These are phyloP conservation scores for Tagetes patula DNA, from an alignment of 129 eudicot species.

Conservation along the genomic window DNA sequence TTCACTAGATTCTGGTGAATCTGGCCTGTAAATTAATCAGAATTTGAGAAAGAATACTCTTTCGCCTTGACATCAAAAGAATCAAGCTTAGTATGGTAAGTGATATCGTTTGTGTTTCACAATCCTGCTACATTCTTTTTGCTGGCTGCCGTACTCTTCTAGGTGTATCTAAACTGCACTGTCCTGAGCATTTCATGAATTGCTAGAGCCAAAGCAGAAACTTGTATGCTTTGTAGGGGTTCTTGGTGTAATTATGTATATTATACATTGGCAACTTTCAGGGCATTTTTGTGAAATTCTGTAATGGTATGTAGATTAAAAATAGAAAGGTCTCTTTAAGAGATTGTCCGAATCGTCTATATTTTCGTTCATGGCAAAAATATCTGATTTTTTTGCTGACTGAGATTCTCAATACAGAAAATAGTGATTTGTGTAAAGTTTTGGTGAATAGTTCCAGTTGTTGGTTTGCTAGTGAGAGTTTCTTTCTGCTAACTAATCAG, in stretches of 20 bases:
- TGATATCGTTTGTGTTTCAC: neutral
- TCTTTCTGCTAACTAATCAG: neutral
- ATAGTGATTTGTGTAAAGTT: neutral
- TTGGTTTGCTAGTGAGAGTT: neutral
- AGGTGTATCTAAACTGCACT: neutral
- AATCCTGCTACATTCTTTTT: neutral
- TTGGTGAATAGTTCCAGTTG: neutral
- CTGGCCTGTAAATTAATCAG: neutral
- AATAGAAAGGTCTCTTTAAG: neutral
- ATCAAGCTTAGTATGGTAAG: constrained; percentile 1
- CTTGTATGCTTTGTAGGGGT: no score
- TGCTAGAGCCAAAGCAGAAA: neutral
- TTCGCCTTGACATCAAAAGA: neutral
- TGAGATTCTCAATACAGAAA: neutral
- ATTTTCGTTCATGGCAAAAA: neutral
- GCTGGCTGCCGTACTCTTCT: constrained; percentile 1
- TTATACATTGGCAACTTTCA: neutral
- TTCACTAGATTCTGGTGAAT: no score
- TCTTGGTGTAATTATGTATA: neutral
- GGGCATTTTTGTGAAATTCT: neutral
- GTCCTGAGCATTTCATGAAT: neutral
- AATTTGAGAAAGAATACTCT: neutral
- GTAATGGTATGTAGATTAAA: neutral
- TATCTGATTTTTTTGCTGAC: neutral
- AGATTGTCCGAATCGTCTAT: neutral